Conservation (phyloP, 1,139 yeast genomes). For the Debaryomyces psychrophilus region DNA sequence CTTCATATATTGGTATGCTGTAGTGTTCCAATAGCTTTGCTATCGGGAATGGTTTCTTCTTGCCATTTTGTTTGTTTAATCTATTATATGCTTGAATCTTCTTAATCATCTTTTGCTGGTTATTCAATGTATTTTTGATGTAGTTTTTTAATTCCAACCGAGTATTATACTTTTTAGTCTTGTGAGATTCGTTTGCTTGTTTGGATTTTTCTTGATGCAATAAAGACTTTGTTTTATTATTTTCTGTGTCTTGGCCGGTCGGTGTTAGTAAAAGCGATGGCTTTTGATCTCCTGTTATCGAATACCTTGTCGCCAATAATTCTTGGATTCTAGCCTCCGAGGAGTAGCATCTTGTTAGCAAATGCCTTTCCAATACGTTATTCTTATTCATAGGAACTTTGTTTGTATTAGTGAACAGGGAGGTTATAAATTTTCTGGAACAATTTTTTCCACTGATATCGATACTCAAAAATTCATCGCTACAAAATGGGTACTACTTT, state of each 20-base stretch:
- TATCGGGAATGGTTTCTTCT: constrained; percentile 29
- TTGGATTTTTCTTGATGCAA: constrained; percentile 19
- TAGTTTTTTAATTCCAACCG: constrained; percentile 50
- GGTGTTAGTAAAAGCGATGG: constrained; percentile 55
- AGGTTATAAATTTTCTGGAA: not conserved
- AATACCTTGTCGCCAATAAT: constrained; percentile 58
- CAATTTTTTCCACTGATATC: constrained; percentile 3
- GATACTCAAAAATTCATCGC: not conserved
- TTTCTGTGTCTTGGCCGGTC: constrained; percentile 32
- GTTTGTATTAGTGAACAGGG: not conserved
- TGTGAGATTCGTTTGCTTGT: constrained; percentile 14
- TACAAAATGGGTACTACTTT: not conserved
- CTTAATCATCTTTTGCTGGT: constrained; percentile 42
- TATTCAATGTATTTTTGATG: constrained; percentile 36
- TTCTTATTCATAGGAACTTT: constrained; percentile 31
- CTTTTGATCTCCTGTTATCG: constrained; percentile 59
- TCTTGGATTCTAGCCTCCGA: constrained; percentile 47
- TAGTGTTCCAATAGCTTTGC: constrained; percentile 34
- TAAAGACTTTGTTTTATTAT: constrained; percentile 22
- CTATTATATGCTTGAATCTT: constrained; percentile 35
- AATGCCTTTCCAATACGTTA: constrained; percentile 50
- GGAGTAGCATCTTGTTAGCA: constrained; percentile 56
- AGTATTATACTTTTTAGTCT: constrained; percentile 34
- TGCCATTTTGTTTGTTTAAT: constrained; percentile 15
- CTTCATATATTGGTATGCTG: constrained; percentile 53